Evolutionary conservation across 768 basidiomycete species (phyloP).

Genomic region (Amanita subjunquillea): DNA sequence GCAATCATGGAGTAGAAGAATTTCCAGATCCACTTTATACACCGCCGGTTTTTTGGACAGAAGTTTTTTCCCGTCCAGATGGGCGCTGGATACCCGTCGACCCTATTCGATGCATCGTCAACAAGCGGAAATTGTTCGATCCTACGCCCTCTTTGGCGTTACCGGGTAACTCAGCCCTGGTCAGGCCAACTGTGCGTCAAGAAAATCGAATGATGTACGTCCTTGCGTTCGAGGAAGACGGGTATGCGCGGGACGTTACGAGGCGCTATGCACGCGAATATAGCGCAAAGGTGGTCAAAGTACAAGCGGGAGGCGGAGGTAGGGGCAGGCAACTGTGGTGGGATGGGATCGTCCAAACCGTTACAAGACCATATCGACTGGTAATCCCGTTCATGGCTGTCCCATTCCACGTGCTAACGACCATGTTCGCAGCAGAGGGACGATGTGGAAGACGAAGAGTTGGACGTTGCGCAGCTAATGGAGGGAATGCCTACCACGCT

Average conservation of each 20-base stretch:
- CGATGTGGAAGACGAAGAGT: constrained; percentile 85
- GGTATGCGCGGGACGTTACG: constrained; percentile 86
- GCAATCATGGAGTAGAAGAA: constrained; percentile 11
- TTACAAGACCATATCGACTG: constrained; percentile 73
- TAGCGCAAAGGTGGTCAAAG: constrained; percentile 69
- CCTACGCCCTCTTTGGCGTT: constrained; percentile 32
- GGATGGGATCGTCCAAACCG: constrained; percentile 50
- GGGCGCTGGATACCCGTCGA: constrained; percentile 90
- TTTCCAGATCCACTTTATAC: constrained; percentile 46
- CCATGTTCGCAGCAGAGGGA: constrained; percentile 64
- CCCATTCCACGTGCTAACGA: neutral
- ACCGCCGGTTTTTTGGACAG: constrained; percentile 93
- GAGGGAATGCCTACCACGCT: constrained; percentile 93
- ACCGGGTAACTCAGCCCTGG: constrained; percentile 2
- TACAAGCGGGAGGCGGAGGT: constrained; percentile 42
- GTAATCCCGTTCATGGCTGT: constrained; percentile 34
- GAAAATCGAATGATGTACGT: constrained; percentile 93
- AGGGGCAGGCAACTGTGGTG: constrained; percentile 80
- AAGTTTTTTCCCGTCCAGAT: constrained; percentile 91
- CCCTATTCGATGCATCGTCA: constrained; percentile 70
- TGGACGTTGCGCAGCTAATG: constrained; percentile 62
- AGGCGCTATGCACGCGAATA: constrained; percentile 79
- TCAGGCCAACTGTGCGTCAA: neutral
- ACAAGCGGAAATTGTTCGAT: constrained; percentile 75
- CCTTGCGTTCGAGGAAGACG: constrained; percentile 90